Percentiles rank a stretch among this genome's conserved stretches.
phyloP scores from a whole-genome alignment of 1,284 basidiomycete species.

The Heterobasidion parviporum region DNA sequence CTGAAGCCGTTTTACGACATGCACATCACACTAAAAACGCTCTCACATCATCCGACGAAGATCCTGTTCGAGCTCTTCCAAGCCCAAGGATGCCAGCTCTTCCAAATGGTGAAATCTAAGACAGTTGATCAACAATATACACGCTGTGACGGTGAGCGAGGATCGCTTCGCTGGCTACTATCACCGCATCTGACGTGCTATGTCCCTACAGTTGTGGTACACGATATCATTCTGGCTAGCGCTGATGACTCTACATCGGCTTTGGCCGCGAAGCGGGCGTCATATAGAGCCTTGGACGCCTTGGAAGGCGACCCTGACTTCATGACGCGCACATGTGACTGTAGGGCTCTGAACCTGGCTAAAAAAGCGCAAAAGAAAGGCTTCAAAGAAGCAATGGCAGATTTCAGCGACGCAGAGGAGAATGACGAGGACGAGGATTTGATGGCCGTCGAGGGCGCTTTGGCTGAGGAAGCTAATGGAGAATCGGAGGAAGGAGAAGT shows the following conservation, averaged over 20 bases:
- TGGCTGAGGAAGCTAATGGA: constrained; percentile 3
- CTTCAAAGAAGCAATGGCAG: constrained; percentile 12
- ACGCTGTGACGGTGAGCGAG: constrained; percentile 39
- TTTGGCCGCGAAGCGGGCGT: constrained; percentile 50
- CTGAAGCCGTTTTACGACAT: constrained; percentile 68
- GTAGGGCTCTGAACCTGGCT: constrained; percentile 31
- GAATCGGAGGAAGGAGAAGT: constrained; percentile 4
- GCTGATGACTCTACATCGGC: constrained; percentile 40
- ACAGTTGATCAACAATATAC: constrained; percentile 27
- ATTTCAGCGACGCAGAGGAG: constrained; percentile 14
- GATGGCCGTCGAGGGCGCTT: constrained; percentile 8
- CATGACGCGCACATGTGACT: constrained; percentile 56
- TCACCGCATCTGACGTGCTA: constrained; percentile 1
- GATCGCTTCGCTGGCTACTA: neutral
- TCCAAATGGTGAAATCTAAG: constrained; percentile 39
- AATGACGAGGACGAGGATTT: constrained; percentile 18
- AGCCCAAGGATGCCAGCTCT: constrained; percentile 56
- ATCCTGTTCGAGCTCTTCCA: constrained; percentile 64
- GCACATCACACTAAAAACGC: constrained; percentile 59
- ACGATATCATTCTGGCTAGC: constrained; percentile 53
- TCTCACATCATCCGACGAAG: constrained; percentile 68
- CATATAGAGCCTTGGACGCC: constrained; percentile 53
- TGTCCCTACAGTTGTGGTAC: constrained; percentile 45
- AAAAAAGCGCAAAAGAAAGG: constrained; percentile 33
- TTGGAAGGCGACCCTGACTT: constrained; percentile 56